Evolutionary conservation across 1,284 basidiomycete species (phyloP).

Genomic region (Pseudozyma pruni): DNA sequence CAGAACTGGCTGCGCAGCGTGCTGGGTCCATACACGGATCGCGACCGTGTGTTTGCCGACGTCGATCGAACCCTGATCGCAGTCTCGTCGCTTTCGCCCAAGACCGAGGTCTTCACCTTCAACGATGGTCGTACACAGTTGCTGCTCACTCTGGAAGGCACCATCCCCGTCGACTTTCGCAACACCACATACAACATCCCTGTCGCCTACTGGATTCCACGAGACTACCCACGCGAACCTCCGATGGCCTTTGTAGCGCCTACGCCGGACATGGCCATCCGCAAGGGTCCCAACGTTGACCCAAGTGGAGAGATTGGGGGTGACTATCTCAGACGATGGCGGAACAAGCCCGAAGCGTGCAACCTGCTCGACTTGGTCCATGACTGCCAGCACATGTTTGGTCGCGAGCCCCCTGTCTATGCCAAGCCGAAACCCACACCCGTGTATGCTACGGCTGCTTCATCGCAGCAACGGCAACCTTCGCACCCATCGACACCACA

Average conservation of each 20-base stretch:
- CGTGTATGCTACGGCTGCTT: slow-evolving; percentile 40
- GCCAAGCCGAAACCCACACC: slow-evolving; percentile 75
- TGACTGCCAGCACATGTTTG: slow-evolving; percentile 83
- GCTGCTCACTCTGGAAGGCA: slow-evolving; percentile 87
- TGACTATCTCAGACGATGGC: slow-evolving; percentile 81
- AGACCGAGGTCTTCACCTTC: slow-evolving; percentile 93
- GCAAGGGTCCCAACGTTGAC: slow-evolving; percentile 80
- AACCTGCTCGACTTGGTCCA: slow-evolving; percentile 76
- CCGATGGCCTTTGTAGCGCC: slow-evolving; percentile 95
- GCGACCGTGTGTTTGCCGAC: slow-evolving; percentile 75
- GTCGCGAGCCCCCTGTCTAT: slow-evolving; percentile 86
- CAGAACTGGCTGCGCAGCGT: slow-evolving; percentile 63
- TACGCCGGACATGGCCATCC: slow-evolving; percentile 90
- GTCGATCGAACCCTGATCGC: slow-evolving; percentile 75
- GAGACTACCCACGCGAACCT: slow-evolving; percentile 71
- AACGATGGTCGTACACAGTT: slow-evolving; percentile 93
- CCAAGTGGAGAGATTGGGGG: slow-evolving; percentile 80
- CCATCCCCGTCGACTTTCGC: slow-evolving; percentile 86
- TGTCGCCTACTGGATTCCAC: slow-evolving; percentile 79
- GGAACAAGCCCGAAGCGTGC: slow-evolving; percentile 85
- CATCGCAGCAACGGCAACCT: slow-evolving; percentile 21
- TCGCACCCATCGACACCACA: slow-evolving; percentile 36
- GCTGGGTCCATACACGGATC: slow-evolving; percentile 72
- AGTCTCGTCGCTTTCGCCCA: slow-evolving; percentile 79
- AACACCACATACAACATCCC: slow-evolving; percentile 90